Percentiles rank a stretch among this genome's conserved stretches.
These are phyloP conservation scores for Metschnikowia shivogae DNA, from an alignment of 805 yeast genomes.

Conservation along the genomic window DNA sequence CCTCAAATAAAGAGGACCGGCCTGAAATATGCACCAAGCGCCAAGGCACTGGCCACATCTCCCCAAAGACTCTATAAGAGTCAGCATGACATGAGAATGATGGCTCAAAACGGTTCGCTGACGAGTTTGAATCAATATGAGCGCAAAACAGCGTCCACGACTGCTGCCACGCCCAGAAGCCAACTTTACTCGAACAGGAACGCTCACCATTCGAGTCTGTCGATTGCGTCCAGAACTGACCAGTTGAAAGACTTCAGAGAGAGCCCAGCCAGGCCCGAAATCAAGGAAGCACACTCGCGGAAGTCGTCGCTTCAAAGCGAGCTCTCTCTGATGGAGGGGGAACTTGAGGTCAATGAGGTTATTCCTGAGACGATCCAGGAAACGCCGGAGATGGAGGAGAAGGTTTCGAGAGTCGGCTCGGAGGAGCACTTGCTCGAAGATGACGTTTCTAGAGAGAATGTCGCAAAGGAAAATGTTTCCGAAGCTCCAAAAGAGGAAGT, in stretches of 20 bases:
- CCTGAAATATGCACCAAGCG: conserved; percentile 10
- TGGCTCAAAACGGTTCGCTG: conserved; percentile 9
- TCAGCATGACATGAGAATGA: background rate
- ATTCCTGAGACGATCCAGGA: conserved; percentile 2
- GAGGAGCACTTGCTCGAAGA: no score
- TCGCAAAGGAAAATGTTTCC: no score
- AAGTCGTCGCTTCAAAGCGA: conserved; percentile 11
- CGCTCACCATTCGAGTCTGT: conserved; percentile 19
- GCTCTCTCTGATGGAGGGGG: background rate
- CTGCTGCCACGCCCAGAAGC: conserved; percentile 4
- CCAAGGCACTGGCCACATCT: background rate
- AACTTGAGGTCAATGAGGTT: conserved; percentile 1
- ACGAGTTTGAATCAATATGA: conserved; percentile 10
- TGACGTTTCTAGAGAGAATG: no score
- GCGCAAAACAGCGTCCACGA: conserved; percentile 1
- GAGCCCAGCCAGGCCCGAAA: background rate
- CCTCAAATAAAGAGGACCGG: conserved; percentile 7
- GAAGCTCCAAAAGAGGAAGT: background rate
- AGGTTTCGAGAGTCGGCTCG: background rate
- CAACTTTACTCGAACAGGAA: conserved; percentile 9
- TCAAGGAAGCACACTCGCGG: conserved; percentile 9
- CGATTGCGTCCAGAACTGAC: conserved; percentile 16
- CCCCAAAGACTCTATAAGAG: conserved; percentile 5
- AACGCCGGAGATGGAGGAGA: background rate
- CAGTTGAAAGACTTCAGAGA: background rate